phyloP scores from a whole-genome alignment of 2,329 filamentous ascomycete species.

The Penicillium sp. region DNA sequence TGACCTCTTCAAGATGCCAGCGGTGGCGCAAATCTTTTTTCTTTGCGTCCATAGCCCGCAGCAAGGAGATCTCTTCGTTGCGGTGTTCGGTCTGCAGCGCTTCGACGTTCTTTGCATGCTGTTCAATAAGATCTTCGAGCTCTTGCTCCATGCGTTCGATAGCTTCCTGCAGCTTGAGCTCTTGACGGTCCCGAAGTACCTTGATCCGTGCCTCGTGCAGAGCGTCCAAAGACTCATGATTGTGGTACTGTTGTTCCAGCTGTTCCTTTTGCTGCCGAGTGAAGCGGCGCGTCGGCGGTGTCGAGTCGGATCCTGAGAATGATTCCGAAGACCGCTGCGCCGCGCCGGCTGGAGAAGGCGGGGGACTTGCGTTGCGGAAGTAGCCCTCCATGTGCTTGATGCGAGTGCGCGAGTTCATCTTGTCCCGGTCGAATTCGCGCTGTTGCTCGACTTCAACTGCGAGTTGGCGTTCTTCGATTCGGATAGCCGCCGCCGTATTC shows the following conservation, averaged over 20 bases:
- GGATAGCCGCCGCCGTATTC: conserved; percentile 36
- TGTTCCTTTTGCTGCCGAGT: conserved; percentile 45
- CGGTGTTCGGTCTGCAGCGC: conserved; percentile 37
- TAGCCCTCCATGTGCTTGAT: conserved; percentile 51
- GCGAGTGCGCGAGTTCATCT: conserved; percentile 43
- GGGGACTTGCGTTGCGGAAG: conserved; percentile 41
- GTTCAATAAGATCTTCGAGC: conserved; percentile 33
- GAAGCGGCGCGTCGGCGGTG: conserved; percentile 33
- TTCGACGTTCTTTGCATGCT: conserved; percentile 32
- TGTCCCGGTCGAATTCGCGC: conserved; percentile 45
- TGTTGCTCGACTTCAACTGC: conserved; percentile 45
- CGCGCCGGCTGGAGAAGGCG: conserved; percentile 24
- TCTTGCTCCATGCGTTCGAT: conserved; percentile 41
- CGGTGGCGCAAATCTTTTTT: conserved; percentile 35
- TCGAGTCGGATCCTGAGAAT: conserved; percentile 19
- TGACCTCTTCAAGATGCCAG: conserved; percentile 46
- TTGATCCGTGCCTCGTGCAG: conserved; percentile 47
- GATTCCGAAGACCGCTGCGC: conserved; percentile 20
- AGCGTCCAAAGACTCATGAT: conserved; percentile 44
- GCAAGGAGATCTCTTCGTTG: conserved; percentile 30
- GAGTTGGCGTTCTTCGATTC: conserved; percentile 46
- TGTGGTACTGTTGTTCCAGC: conserved; percentile 45
- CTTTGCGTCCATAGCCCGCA: conserved; percentile 35
- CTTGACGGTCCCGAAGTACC: conserved; percentile 47
- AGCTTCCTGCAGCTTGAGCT: conserved; percentile 40